Evolutionary conservation across 352 stramenopile species (phyloP).

Genomic region (Phytophthora europaea): DNA sequence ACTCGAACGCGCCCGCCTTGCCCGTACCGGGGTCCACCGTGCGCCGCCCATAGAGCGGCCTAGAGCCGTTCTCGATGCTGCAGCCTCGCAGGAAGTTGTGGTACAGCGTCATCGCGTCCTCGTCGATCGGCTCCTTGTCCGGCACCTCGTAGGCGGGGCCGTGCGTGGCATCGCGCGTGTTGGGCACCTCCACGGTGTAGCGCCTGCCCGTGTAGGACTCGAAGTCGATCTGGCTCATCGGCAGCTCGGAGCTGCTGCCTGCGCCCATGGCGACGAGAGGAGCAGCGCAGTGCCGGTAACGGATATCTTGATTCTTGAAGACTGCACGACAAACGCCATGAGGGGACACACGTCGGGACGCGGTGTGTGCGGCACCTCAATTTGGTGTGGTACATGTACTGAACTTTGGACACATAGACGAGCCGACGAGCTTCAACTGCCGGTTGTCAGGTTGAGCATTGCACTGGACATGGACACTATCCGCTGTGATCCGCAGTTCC

Average conservation of each 20-base stretch:
- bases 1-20: constrained; percentile 45
- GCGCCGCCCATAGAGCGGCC: constrained; percentile 45
- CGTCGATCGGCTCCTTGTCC: constrained; percentile 16
- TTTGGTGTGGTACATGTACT: constrained; percentile 1
- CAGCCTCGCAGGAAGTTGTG: constrained; percentile 44
- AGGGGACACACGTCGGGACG: constrained; percentile 11
- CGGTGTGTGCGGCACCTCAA: background rate
- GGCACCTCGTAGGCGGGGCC: constrained; percentile 35
- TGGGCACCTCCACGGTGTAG: constrained; percentile 41
- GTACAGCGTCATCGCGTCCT: constrained; percentile 42
- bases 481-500: too few species aligned
- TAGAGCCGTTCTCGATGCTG: constrained; percentile 28
- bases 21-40: constrained; percentile 26
- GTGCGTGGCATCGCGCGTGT: constrained; percentile 35
- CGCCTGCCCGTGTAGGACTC: constrained; percentile 34
- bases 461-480: background rate
- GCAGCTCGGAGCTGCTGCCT: constrained; percentile 30
- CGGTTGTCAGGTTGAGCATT: background rate
- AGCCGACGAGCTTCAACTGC: background rate
- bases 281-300: background rate
- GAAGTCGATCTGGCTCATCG: constrained; percentile 37
- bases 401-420: background rate
- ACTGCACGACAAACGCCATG: constrained; percentile 1
- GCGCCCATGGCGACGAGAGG: constrained; percentile 1
- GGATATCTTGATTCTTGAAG: constrained; percentile 2